Evolutionary conservation across 495 filamentous ascomycete genomes (phyloP).

Genomic region (Mycothermus thermophilus): DNA sequence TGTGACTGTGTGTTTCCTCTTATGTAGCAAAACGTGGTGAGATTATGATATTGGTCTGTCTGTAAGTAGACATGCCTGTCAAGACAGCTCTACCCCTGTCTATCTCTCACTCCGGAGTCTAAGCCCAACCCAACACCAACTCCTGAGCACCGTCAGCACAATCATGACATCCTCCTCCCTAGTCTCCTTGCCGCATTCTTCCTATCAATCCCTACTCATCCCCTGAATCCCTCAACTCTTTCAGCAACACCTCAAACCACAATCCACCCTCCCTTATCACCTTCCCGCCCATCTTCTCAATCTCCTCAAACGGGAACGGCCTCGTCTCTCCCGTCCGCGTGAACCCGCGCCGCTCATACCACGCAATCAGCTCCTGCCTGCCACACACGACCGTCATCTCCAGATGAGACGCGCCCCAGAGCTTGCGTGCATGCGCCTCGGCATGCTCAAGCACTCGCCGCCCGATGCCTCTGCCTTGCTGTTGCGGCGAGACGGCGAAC

Average conservation of each 20-base stretch:
- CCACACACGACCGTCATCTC: conserved; percentile 29
- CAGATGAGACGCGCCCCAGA: conserved; percentile 19
- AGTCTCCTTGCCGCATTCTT: too few species aligned
- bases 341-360: conserved; percentile 34
- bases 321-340: conserved; percentile 21
- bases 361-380: conserved; percentile 26
- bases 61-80: too few species aligned
- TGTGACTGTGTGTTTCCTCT: too few species aligned
- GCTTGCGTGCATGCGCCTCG: conserved; percentile 22
- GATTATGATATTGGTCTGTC: too few species aligned
- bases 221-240: conserved; percentile 16
- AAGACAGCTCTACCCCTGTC: too few species aligned
- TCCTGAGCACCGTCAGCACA: too few species aligned
- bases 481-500: conserved; percentile 26
- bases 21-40: too few species aligned
- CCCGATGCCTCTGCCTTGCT: conserved; percentile 29
- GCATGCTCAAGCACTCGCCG: conserved; percentile 26
- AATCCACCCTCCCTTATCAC: conserved; percentile 27
- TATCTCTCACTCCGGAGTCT: too few species aligned
- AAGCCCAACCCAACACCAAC: too few species aligned
- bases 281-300: conserved; percentile 8
- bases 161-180: too few species aligned
- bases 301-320: conserved; percentile 27
- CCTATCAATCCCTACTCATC: too few species aligned
- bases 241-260: conserved; percentile 26